Evolutionary conservation across 2,329 filamentous ascomycete genomes (phyloP), one percentile per base, ranked within the genome.

Genomic region (Pestalotiopsis sp.): DNA sequence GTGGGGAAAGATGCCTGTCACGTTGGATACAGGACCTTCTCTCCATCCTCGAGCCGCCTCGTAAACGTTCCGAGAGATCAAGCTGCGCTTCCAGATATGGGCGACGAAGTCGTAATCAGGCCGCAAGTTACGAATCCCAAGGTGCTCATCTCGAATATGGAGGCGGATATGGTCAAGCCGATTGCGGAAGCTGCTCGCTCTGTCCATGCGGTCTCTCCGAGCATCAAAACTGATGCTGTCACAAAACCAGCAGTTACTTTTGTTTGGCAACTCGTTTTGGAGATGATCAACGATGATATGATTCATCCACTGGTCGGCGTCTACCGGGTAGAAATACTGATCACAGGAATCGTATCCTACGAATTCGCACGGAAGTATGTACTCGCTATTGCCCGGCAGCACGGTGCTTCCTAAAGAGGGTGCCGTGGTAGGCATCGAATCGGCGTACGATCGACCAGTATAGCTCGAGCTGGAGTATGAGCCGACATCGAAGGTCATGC

Each of bases 71-170:
- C 71, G 61, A 0, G 68, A 1, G 31, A 78, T 71, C 14, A 77
- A 27, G 0, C 23, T 3, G 14, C 68, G 2, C 0, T 49, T 7
- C 11, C 45, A 14, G 20, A 78, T 84, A 76, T 96, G 93, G 78
- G 97, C 93, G 1, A 94, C 93, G 52, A 94, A 90, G 78, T 98
- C 93, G 11, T 94, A 95, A 72, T 99, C 95, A 4, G 94, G 91
- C 57, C 96, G 90, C 79, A 98, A 98, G 78, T 79, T 20, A 0
- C 70, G 36, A 0, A 60, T 67, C 0, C 65, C 72, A 7, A 68
- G 72, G 5, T 72, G 67, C 0, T 77, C 78, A 3, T 75, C 56
- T 13, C 74, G 66, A 56, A 86, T 79, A 69, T 90, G 87, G 0
- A 68, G 67, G 0, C 77, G 80, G 64, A 89, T 85, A 71, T 90